A percentile compares a stretch with the other conserved stretches of the same genome.
Conservation (phyloP, 257 asterid species). For the Ballota nigra region DNA sequence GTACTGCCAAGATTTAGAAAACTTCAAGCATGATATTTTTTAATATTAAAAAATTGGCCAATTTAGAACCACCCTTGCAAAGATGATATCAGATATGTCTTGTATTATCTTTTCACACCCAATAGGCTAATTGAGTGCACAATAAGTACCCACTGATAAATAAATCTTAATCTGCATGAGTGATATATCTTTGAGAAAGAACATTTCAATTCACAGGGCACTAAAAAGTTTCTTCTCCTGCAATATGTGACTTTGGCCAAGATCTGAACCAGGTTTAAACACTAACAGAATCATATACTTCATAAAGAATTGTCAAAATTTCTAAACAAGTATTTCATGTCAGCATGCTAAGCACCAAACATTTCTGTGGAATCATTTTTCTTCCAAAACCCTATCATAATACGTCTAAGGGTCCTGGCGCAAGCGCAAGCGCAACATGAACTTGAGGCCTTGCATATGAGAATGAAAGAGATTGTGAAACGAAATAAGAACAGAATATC, state of each 20-base stretch:
- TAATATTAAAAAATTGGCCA: slow-evolving; percentile 7
- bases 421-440: not conserved
- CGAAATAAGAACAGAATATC: not conserved
- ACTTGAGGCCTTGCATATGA: slow-evolving; percentile 10
- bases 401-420: not conserved
- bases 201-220: not conserved
- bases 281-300: not conserved
- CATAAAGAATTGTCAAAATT: not conserved
- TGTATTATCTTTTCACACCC: slow-evolving; percentile 2
- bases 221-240: not conserved
- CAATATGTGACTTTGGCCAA: not conserved
- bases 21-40: not conserved
- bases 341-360: not conserved
- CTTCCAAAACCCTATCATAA: slow-evolving; percentile 7
- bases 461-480: slow-evolving; percentile 6
- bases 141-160: not conserved
- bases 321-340: not conserved
- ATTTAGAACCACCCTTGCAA: slow-evolving; percentile 10
- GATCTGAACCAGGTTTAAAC: not conserved
- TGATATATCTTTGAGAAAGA: not conserved
- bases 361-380: not conserved
- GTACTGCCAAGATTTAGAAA: slow-evolving; percentile 19
- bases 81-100: slow-evolving; percentile 14
- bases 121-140: slow-evolving; percentile 6
- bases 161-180: not conserved